Evolutionary conservation across 148 eudicot genomes (phyloP).

Genomic region (Linanthus parryae): DNA sequence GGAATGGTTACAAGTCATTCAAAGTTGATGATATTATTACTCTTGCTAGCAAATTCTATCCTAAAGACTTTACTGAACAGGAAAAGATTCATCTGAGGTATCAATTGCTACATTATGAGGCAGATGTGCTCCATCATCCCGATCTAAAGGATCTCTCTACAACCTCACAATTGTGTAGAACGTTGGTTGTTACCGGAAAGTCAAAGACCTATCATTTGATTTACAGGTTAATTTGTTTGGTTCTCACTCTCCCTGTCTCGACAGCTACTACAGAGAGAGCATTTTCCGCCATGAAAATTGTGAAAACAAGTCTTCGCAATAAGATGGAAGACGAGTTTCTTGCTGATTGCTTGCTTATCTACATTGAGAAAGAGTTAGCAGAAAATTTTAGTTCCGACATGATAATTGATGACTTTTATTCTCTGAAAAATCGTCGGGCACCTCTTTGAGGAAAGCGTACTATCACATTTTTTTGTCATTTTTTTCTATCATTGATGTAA

Average conservation of each 20-base stretch:
- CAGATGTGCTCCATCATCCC: not conserved
- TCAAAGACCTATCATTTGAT: constrained; percentile 1
- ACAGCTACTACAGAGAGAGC: constrained; percentile 12
- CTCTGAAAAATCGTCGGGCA: not conserved
- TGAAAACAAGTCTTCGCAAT: constrained; percentile 7
- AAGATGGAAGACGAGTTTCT: constrained; percentile 9
- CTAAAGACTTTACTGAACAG: not conserved
- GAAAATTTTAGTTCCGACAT: not conserved
- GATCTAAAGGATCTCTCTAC: constrained; percentile 1
- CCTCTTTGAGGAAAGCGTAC: too few species aligned
- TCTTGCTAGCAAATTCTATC: not conserved
- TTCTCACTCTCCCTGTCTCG: constrained; percentile 15
- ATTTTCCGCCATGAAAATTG: constrained; percentile 12
- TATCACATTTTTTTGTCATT: too few species aligned
- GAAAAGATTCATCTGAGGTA: not conserved
- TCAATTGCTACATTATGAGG: not conserved
- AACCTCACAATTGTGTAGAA: constrained; percentile 9
- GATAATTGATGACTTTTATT: constrained; percentile 9
- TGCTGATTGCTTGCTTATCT: not conserved
- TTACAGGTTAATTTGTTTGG: constrained; percentile 3
- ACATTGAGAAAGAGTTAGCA: constrained; percentile 14
- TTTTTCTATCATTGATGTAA: too few species aligned
- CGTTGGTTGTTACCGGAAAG: constrained; percentile 9
- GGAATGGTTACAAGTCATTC: not conserved
- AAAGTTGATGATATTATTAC: not conserved